A percentile compares a stretch with the other conserved stretches of the same genome.
Evolutionary conservation across 768 basidiomycete species (phyloP).

Genomic region (Kwoniella dejecticola): DNA sequence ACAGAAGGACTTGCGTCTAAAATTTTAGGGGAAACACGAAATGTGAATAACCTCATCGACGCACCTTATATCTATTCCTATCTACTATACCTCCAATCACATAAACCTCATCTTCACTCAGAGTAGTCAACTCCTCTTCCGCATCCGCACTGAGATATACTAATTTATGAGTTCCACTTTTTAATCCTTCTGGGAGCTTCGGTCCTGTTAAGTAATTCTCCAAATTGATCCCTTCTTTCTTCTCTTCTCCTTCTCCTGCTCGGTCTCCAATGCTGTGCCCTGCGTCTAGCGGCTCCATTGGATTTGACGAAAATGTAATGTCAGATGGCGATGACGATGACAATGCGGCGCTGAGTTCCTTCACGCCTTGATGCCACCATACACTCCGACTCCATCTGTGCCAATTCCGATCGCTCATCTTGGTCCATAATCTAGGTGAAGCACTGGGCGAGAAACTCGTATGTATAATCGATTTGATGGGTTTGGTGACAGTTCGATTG

Average conservation of each 20-base stretch:
- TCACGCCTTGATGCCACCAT: conserved; percentile 72
- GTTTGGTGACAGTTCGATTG: conserved; percentile 71
- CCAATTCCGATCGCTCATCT: conserved; percentile 69
- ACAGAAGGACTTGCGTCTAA: no score
- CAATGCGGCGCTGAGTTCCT: conserved; percentile 27
- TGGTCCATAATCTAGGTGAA: conserved; percentile 36
- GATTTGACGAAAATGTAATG: no score
- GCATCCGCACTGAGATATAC: conserved; percentile 96
- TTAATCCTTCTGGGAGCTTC: conserved; percentile 17
- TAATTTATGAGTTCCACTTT: conserved; percentile 58
- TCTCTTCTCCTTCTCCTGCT: background rate
- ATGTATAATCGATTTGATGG: conserved; percentile 73
- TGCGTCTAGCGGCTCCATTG: background rate
- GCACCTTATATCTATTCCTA: conserved; percentile 91
- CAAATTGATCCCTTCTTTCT: background rate
- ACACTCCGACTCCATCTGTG: conserved; percentile 69
- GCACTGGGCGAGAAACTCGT: conserved; percentile 63
- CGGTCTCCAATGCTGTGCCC: no score
- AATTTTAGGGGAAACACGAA: background rate
- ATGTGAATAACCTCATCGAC: background rate
- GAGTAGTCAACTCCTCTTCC: conserved; percentile 76
- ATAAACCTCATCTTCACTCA: conserved; percentile 82
- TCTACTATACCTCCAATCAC: conserved; percentile 95
- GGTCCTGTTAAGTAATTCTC: conserved; percentile 17
- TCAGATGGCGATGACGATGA: no score